Percentiles rank a stretch among this genome's conserved stretches.
Evolutionary conservation across 2,329 filamentous ascomycete species (phyloP).

Genomic region (Didymella lethalis): DNA sequence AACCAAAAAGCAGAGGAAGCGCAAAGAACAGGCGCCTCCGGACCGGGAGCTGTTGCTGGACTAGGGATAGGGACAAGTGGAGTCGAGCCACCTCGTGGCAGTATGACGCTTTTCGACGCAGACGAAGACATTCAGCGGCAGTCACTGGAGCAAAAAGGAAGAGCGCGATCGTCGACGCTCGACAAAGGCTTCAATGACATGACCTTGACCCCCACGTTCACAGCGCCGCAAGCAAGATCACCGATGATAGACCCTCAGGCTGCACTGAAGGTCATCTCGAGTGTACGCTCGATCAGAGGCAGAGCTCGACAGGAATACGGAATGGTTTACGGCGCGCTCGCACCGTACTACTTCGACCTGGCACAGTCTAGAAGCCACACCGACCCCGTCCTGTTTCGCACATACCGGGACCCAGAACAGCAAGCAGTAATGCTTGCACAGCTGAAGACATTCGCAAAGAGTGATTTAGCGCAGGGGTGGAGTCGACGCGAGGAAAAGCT

Average conservation of each 20-base stretch:
- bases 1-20: slow-evolving; percentile 58
- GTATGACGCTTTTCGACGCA: slow-evolving; percentile 77
- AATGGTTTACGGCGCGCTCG: slow-evolving; percentile 86
- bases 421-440: slow-evolving; percentile 91
- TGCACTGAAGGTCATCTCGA: slow-evolving; percentile 73
- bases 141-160: slow-evolving; percentile 45
- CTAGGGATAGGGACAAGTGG: slow-evolving; percentile 48
- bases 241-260: slow-evolving; percentile 63
- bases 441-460: slow-evolving; percentile 77
- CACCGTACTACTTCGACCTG: slow-evolving; percentile 88
- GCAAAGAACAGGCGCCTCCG: slow-evolving; percentile 43
- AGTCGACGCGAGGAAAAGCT: slow-evolving; percentile 74
- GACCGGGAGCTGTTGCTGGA: slow-evolving; percentile 48
- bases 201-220: slow-evolving; percentile 56
- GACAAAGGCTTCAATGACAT: slow-evolving; percentile 84
- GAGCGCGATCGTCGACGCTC: slow-evolving; percentile 46
- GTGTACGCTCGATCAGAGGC: slow-evolving; percentile 80
- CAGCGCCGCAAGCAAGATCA: slow-evolving; percentile 39
- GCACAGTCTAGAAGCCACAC: slow-evolving; percentile 74
- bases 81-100: slow-evolving; percentile 43
- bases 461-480: slow-evolving; percentile 82
- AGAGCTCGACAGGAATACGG: slow-evolving; percentile 89
- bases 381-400: slow-evolving; percentile 84
- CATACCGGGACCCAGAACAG: slow-evolving; percentile 85
- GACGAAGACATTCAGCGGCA: slow-evolving; percentile 68